Evolutionary conservation across 768 basidiomycete genomes (phyloP), one percentile per base, ranked within the genome.

Genomic region (Tulasnella sp.): DNA sequence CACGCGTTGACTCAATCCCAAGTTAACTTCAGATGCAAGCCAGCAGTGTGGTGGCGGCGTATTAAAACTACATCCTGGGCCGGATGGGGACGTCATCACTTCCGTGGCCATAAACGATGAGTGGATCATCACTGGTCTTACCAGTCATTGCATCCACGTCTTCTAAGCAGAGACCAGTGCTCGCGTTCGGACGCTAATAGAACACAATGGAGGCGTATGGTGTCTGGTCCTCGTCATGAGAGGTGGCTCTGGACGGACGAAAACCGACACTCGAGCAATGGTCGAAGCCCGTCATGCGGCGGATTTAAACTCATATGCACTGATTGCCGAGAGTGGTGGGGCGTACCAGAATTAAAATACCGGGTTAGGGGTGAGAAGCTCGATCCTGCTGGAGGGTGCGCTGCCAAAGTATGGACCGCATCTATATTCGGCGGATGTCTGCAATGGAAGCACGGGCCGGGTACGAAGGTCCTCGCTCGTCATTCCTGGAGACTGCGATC

Each of bases 151-250:
- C 62, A 85, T 97, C 48, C 86, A 91, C 65, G 76, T 97, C 9
- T 97, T 91, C 72, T 84, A 84, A 63, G 83, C 87, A 1, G 73
- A 72, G 42, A 86, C 85, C 0, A 93, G 93, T 0, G 78, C 84
- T 1, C 79, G 87, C 51, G 77, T 78, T 42, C 78, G 85, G 53
- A 88, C 87, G 0, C 79, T 98, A 1, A 74, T 80, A 8, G 93
- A 93, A 0, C 93, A 96, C 69, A 83, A 85, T 15, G 72, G 77
- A 21, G 93, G 93, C n/a, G 92, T 96, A 1, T 97, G 93, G 93
- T 85, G 87, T 12, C 80, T 96, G 12, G 81, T 83, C 55, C 77
- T 97, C 25, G 81, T 93, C 50, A 78, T 79, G 24, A 76, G 78
- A 43, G 83, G 84, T n/a, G 84, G 83, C 1, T 67, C 57, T 17